Evolutionary conservation across 2,329 filamentous ascomycete genomes (phyloP).

Genomic region (Colletotrichum zoysiae): DNA sequence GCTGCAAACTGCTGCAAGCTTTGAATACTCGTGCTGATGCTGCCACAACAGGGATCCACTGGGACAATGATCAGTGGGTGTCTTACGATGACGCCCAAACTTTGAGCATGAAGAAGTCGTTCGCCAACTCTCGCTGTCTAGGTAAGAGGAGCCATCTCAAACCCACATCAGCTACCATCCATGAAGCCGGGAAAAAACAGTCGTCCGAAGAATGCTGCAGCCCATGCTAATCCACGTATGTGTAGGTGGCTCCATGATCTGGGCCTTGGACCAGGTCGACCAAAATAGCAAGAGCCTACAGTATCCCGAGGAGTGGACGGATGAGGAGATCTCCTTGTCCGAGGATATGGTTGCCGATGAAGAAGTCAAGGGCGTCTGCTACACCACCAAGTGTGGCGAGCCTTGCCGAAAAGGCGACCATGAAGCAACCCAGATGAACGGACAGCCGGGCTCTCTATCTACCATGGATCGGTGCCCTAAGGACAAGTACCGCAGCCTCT

Average conservation of each 20-base stretch:
- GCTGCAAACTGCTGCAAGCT: no score
- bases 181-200: no score
- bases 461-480: constrained; percentile 46
- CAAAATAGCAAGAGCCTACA: constrained; percentile 19
- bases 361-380: constrained; percentile 43
- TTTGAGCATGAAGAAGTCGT: constrained; percentile 10
- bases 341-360: constrained; percentile 24
- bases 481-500: constrained; percentile 46
- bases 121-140: constrained; percentile 30
- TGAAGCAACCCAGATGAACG: constrained; percentile 48
- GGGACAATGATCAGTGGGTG: constrained; percentile 45
- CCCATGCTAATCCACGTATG: no score
- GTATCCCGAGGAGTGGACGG: constrained; percentile 27
- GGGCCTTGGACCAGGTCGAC: constrained; percentile 41
- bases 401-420: constrained; percentile 47
- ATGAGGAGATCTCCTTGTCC: constrained; percentile 22
- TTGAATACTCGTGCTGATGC: no score
- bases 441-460: constrained; percentile 47
- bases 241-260: constrained; percentile 12
- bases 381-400: constrained; percentile 46
- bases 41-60: constrained; percentile 5
- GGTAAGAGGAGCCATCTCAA: background rate
- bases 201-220: no score
- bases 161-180: no score
- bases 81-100: constrained; percentile 48